Base-by-base conservation (phyloP, 352 stramenopile genomes). In the Phytophthora aleatoria region DNA sequence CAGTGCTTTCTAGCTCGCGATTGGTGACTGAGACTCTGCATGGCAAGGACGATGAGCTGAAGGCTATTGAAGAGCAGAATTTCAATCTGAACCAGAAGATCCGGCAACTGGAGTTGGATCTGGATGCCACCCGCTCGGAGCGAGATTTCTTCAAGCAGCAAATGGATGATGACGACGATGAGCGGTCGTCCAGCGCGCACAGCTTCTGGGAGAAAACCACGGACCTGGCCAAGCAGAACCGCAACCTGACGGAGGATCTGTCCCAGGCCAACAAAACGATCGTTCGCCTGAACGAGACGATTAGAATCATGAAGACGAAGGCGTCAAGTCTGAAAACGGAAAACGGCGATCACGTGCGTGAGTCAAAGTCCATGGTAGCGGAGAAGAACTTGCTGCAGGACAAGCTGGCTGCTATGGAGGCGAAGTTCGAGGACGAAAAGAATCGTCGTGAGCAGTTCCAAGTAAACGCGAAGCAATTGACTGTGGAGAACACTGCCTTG, bases 191-290 rank as follows among this genome's bases (percentile, higher is more conserved):
- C 24, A 91, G 69, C 33, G 86, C 85, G 9, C 71, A 85, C 45
- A 85, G 72, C 26, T 95, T 95, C 50, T 95, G 87, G 87, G 77
- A 95, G 57, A 94, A 94, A 71, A 94, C 87, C 1, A 95, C 87
- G 0, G 87, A 95, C 49, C 61, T 95, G 45, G 84, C 85, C 10
- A 91, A 90, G 59, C 74, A 91, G 52, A 95, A 95, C 43, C 83
- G 87, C 6, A 69, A 66, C 41, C 57, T 95, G 43, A 89, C 82
- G 0, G 85, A 94, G 55, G 83, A 94, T 30, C 67, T 92, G 27
- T 79, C 79, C 5, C 73, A 87, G 26, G 62, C 79, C 0, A 81
- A 88, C 53, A 86, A 91, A 50, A 87, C 71, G 2, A 69, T 89
- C 15, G 75, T 78, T 26, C 89, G 87, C 31, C 54, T 93, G n/a